Evolutionary conservation across 140 eudicot genomes (phyloP), one percentile per base, ranked within the genome.

Genomic region (Ambrosia hybrid): DNA sequence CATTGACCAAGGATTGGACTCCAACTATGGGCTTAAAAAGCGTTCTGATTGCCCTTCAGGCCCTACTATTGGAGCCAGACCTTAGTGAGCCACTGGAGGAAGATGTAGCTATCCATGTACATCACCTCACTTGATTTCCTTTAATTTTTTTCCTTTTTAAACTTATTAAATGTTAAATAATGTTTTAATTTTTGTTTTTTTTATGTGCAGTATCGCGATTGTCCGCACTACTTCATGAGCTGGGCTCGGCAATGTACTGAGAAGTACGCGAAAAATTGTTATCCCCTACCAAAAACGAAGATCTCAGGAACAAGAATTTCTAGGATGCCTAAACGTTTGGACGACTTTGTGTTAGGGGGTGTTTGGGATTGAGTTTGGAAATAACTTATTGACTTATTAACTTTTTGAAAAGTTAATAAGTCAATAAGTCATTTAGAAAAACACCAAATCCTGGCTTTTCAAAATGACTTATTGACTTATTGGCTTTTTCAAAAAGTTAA

Each of bases 11-110:
- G 66, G 83, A 81, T 26, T 87, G 92, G 92, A 87, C 85, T 77
- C 83, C 92, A 3, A 85, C 83, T 5, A 76, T 79, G n/a, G 82
- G 84, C 51, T 51, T 89, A 43, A 89, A 89, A 65, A 79, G 90
- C 1, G 86, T 87, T 48, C 80, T 89, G 21, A 79, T 89, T 61
- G 83, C 91, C 36, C 68, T 89, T 30, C 96, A 87, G 70, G 96
- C 94, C 12, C 61, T 89, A 70, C 86, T 87, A 12, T 87, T 94
- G 74, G 73, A 90, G 15, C 94, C 96, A 0, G 81, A 89, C 62
- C 89, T 90, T 9, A 86, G 69, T 71, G 94, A 89, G 43, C 91
- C 94, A 30, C 94, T 84, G 37, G 94, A 89, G 77, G 96, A 89
- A 56, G 84, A 77, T n/a, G 96, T 87, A 15, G 83, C 83, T 9